phyloP scores from a whole-genome alignment of 2,329 filamentous ascomycete genomes.

The Colletotrichum eremochloae region DNA sequence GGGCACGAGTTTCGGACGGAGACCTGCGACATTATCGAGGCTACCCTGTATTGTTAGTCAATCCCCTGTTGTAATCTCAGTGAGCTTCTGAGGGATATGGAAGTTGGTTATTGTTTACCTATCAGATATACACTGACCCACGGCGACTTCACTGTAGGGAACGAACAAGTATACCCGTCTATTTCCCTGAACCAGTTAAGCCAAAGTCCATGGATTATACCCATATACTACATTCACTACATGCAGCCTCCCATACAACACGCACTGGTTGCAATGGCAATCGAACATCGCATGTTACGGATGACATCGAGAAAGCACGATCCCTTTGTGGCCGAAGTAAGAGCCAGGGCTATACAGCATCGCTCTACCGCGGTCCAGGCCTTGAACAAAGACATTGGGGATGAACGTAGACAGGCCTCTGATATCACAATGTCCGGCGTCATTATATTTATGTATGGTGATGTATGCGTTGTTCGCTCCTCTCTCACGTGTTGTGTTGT shows the following conservation, averaged over 20 bases:
- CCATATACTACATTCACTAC: constrained; percentile 6
- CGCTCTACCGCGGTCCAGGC: constrained; percentile 50
- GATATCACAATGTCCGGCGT: constrained; percentile 22
- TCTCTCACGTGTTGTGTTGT: not conserved
- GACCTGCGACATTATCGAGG: constrained; percentile 34
- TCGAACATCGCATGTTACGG: constrained; percentile 52
- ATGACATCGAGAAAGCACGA: constrained; percentile 29
- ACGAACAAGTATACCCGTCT: constrained; percentile 24
- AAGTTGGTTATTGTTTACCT: not conserved
- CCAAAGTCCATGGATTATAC: constrained; percentile 31
- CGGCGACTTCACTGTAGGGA: constrained; percentile 12
- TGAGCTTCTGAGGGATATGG: not conserved
- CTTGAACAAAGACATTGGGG: constrained; percentile 47
- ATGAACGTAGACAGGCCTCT: constrained; percentile 39
- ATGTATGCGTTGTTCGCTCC: not conserved
- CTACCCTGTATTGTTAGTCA: constrained; percentile 35
- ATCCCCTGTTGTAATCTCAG: not conserved
- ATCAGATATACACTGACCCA: not conserved
- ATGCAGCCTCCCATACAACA: constrained; percentile 12
- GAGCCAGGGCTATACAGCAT: constrained; percentile 48
- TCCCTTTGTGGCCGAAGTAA: constrained; percentile 42
- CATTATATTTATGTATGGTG: constrained; percentile 31
- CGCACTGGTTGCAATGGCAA: constrained; percentile 49
- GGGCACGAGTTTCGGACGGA: constrained; percentile 21
- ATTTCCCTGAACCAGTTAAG: constrained; percentile 20